Base-by-base conservation (phyloP, 1,139 yeast genomes). In the Magnusiomyces paraingens region DNA sequence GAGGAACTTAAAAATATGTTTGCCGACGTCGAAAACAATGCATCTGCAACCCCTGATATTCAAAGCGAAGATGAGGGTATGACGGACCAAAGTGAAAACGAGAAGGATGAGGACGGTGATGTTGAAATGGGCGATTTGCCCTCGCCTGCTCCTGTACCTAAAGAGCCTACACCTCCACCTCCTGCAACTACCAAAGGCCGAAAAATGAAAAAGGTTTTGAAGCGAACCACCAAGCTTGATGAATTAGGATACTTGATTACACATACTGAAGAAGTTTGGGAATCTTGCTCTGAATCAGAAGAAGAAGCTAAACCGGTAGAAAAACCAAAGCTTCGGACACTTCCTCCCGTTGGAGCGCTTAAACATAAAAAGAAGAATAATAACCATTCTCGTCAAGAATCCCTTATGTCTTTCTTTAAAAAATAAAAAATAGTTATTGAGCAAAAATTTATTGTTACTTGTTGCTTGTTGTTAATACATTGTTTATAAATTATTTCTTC, bases 201-300 rank as follows among this genome's bases (percentile, higher is more conserved):
- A 32, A 51, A 41, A 20, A 38, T 44, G n/a, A 49, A 49, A 41
- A 55, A 55, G 38, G 52, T 52, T 20, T 17, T 51, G 29, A 55
- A 49, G 38, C 52, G 50, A 42, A 49, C 46, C 22, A 55, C 53
- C 8, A 52, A 50, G 38, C 43, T 47, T 14, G 54, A 55, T 29
- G 42, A 52, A 26, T 20, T 44, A 20, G 57, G 57, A 29, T 55
- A 55, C 41, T 26, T 47, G 42, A 52, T 54, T 22, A 50, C 52
- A n/a, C 47, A 46, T 21, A 44, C 50, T 20, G 58, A 54, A 50
- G 58, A 55, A 49, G 55, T 50, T 17, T 40, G 48, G 38, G 58
- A 29, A 35, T 47, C 58, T 12, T 52, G 54, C 39, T 51, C 54
- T 12, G 55, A 52, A 15, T 40, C 45, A 15, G 55, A 55, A 17